Base-by-base conservation (phyloP, 306 rosid genomes). In the Cucurbita maxima region DNA sequence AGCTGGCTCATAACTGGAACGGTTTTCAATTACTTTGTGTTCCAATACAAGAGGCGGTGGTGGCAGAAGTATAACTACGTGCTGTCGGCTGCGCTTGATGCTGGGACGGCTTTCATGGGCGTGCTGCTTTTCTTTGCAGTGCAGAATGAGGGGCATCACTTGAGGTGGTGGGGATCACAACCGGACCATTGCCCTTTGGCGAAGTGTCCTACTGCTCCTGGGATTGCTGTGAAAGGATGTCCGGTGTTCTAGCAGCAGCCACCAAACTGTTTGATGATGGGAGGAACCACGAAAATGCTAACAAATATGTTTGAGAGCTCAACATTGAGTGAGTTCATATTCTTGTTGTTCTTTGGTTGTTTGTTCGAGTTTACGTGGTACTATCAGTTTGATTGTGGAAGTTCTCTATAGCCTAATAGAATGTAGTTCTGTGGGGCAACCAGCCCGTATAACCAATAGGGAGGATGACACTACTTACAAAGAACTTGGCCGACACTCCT, bases 41-140 rank as follows among this genome's bases (percentile, higher is more conserved):
- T 95, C 81, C 83, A 82, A 36, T 89, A 79, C 83, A 90, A 85
- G 76, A 89, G 89, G 67, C 84, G 89, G 13, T 95, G 99, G 99
- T 95, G 99, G 99, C 97, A 91, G 85, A 95, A 88, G 71, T 95
- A 95, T 73, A 95, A 95, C 59, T 95, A 95, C 53, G 85, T 95
- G 8, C 90, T 95, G 19, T 95, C 97, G 0, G 99, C 97, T 0
- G 99, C 97, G 40, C 76, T 95, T 34, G 99, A 95, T 78, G 97
- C 99, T 0, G 99, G 99, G 37, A 95, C 99, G 0, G 99, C 97
- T 19, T 89, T 95, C 73, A 95, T 95, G 99, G 99, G 92, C 7
- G 99, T 95, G 40, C 76, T 95, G 1, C 53, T 95, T 22, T 95
- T 95, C 88, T 89, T 95, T 38, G 90, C 86, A 0, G 58, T 95